A percentile compares a stretch with the other conserved stretches of the same genome.
Conservation (phyloP, 139 green algal genomes). For the Volvox reticuliferus region DNA sequence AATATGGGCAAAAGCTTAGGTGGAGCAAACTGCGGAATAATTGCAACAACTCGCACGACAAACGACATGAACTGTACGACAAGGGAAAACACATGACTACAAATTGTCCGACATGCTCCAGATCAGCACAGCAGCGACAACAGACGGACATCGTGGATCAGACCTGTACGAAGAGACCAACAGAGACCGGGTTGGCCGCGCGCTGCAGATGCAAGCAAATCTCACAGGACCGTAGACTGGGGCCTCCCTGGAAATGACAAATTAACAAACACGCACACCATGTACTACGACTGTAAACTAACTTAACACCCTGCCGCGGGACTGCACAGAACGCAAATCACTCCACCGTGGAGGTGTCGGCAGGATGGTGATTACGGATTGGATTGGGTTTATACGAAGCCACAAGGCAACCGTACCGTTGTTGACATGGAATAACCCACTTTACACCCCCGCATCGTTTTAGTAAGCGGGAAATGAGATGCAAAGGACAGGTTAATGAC, state of each 20-base stretch:
- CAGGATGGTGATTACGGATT: background rate
- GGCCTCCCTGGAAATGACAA: background rate
- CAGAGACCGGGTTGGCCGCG: background rate
- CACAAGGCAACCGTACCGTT: background rate
- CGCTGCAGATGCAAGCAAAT: background rate
- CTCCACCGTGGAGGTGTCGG: background rate
- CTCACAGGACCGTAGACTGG: background rate
- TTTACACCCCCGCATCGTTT: slow-evolving; percentile 22
- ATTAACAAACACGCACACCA: background rate
- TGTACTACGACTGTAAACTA: background rate
- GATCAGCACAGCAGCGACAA: background rate
- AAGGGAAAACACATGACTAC: background rate
- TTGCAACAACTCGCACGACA: background rate
- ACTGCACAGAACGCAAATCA: background rate
- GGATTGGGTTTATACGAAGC: slow-evolving; percentile 19
- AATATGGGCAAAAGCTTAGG: background rate
- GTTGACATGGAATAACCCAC: background rate
- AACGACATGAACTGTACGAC: background rate
- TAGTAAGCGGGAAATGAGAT: background rate
- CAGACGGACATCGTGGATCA: background rate
- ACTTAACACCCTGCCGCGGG: slow-evolving; percentile 6
- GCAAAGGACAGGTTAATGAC: background rate
- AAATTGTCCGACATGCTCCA: background rate
- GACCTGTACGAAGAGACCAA: background rate
- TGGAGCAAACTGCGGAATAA: background rate